These are phyloP conservation scores for Chytriomyces confervae DNA, from an alignment of 192 early-diverging fungal species.

Conservation along the genomic window DNA sequence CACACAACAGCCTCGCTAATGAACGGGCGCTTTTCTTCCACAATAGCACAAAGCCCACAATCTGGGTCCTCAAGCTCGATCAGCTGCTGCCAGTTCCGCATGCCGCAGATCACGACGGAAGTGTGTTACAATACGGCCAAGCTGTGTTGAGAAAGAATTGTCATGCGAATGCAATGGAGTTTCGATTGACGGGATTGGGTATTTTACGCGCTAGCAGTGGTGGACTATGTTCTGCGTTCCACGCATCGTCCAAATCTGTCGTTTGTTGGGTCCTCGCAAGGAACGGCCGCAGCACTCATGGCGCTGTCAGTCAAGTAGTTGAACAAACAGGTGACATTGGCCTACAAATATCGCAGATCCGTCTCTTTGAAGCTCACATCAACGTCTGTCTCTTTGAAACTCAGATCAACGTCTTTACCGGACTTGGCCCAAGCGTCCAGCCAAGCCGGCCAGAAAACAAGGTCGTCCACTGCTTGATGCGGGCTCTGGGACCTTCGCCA, in stretches of 20 bases:
- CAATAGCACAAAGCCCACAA: too few relatives aligned
- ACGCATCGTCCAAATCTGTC: conserved; percentile 80
- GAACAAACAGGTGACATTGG: conserved; percentile 64
- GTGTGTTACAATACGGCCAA: too few relatives aligned
- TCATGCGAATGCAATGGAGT: conserved; percentile 56
- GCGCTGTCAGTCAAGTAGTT: conserved; percentile 78
- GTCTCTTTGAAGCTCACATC: too few relatives aligned
- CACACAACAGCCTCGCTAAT: too few relatives aligned
- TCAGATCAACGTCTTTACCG: conserved; percentile 84
- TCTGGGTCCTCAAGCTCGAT: too few relatives aligned
- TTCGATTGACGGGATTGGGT: conserved; percentile 88
- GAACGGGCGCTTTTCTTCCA: too few relatives aligned
- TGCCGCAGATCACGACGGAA: too few relatives aligned
- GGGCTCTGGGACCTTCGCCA: neutral
- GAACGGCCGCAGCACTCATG: conserved; percentile 89
- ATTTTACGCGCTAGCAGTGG: conserved; percentile 83
- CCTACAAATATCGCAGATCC: neutral
- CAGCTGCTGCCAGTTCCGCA: too few relatives aligned
- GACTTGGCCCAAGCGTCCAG: conserved; percentile 88
- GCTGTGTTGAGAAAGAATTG: too few relatives aligned
- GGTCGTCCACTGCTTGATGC: conserved; percentile 2
- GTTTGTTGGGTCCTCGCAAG: conserved; percentile 98
- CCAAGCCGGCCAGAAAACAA: conserved; percentile 43
- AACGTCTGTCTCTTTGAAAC: too few relatives aligned
- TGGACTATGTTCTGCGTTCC: conserved; percentile 82